Percentiles rank a stretch among this genome's conserved stretches.
These are phyloP conservation scores for Ogataea wickerhamii DNA, from an alignment of 805 yeast genomes.

Conservation along the genomic window DNA sequence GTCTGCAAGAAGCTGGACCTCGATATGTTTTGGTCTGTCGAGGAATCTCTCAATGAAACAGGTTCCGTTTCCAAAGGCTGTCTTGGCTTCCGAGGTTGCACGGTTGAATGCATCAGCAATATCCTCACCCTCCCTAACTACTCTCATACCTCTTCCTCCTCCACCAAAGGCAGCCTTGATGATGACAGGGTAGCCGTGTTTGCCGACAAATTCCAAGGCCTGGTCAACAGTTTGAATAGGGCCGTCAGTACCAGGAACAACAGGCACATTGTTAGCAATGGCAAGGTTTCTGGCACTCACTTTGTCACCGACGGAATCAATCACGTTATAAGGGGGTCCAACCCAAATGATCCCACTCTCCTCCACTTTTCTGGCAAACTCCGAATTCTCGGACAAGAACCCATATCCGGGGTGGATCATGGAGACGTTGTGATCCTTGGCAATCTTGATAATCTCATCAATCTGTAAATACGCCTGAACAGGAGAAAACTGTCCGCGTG, in stretches of 20 bases:
- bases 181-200: slow-evolving; percentile 93
- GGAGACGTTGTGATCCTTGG: slow-evolving; percentile 69
- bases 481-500: slow-evolving; percentile 84
- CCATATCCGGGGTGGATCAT: slow-evolving; percentile 94
- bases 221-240: slow-evolving; percentile 81
- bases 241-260: slow-evolving; percentile 97
- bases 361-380: slow-evolving; percentile 87
- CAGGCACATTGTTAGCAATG: slow-evolving; percentile 75
- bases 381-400: slow-evolving; percentile 49
- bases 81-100: slow-evolving; percentile 89
- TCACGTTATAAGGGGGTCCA: slow-evolving; percentile 85
- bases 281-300: slow-evolving; percentile 93
- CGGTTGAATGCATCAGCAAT: slow-evolving; percentile 87
- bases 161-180: slow-evolving; percentile 99
- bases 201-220: slow-evolving; percentile 71
- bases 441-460: slow-evolving; percentile 89
- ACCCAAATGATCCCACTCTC: slow-evolving; percentile 93
- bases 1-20: slow-evolving; percentile 94
- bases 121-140: slow-evolving; percentile 93
- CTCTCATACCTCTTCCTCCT: slow-evolving; percentile 99
- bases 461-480: slow-evolving; percentile 95
- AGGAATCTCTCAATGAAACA: slow-evolving; percentile 95
- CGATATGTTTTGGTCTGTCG: slow-evolving; percentile 95
- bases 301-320: slow-evolving; percentile 95
- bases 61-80: slow-evolving; percentile 98